Conservation (phyloP, 768 basidiomycete species). For the Dictyophora rubrovolvata region DNA sequence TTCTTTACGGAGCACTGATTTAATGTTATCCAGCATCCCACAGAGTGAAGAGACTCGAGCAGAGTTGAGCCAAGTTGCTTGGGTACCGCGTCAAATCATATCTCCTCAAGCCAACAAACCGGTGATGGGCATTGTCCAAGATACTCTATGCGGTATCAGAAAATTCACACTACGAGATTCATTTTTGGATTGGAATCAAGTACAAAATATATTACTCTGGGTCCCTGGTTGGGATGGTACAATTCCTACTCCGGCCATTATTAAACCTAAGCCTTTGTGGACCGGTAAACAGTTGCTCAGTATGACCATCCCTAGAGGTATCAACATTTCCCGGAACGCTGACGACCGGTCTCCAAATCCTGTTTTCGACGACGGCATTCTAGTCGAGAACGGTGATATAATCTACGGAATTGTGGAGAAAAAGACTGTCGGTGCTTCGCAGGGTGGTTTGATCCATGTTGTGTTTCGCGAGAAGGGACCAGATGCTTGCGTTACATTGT, state of each 20-base stretch:
- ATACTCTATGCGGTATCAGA: conserved; percentile 93
- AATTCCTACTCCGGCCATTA: conserved; percentile 84
- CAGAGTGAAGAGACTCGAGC: conserved; percentile 98
- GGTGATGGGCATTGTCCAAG: conserved; percentile 99
- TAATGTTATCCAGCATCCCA: conserved; percentile 57
- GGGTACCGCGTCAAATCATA: conserved; percentile 97
- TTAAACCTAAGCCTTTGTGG: conserved; percentile 97
- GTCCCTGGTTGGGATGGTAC: conserved; percentile 95
- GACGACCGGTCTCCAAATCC: conserved; percentile 75
- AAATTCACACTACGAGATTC: conserved; percentile 95
- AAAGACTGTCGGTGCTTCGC: conserved; percentile 95
- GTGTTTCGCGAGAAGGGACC: conserved; percentile 97
- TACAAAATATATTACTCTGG: conserved; percentile 98
- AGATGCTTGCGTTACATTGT: conserved; percentile 79
- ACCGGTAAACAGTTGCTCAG: conserved; percentile 94
- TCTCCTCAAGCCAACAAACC: conserved; percentile 99
- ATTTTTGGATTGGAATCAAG: conserved; percentile 90
- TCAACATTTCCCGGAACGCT: conserved; percentile 80
- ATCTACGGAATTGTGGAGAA: conserved; percentile 95
- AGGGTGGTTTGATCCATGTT: conserved; percentile 91
- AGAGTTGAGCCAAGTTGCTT: conserved; percentile 95
- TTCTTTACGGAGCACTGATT: conserved; percentile 1
- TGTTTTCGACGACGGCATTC: conserved; percentile 85
- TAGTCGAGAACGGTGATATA: conserved; percentile 95
- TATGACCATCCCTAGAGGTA: conserved; percentile 86